Evolutionary conservation across 2,329 filamentous ascomycete genomes (phyloP).

Genomic region (Epichloe baconii): DNA sequence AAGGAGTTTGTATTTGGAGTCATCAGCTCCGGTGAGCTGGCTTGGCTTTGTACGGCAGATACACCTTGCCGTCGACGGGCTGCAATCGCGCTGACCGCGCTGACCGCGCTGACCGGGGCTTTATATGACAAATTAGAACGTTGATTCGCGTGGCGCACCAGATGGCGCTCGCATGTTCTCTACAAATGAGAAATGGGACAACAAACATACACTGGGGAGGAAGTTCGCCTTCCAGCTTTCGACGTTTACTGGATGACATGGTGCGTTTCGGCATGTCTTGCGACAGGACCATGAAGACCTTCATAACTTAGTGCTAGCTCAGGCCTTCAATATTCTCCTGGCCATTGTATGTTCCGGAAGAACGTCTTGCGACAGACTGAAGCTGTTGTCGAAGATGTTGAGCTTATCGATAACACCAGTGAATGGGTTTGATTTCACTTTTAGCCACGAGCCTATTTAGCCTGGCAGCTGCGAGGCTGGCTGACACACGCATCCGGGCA

Average conservation of each 20-base stretch:
- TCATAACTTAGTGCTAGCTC: background rate
- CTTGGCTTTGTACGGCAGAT: slow-evolving; percentile 5
- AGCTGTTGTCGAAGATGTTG: background rate
- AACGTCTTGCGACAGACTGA: background rate
- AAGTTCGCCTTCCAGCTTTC: slow-evolving; percentile 20
- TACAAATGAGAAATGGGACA: background rate
- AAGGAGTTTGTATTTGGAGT: slow-evolving; percentile 17
- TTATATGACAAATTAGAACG: background rate
- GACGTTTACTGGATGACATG: slow-evolving; percentile 20
- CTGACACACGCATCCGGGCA: background rate
- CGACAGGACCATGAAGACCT: background rate
- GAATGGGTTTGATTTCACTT: too few relatives aligned
- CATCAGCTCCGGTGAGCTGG: slow-evolving; percentile 9
- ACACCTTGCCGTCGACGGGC: slow-evolving; percentile 18
- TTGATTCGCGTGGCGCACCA: background rate
- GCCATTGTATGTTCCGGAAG: too few relatives aligned
- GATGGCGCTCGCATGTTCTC: background rate
- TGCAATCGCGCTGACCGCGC: slow-evolving; percentile 25
- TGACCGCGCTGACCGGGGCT: slow-evolving; percentile 20
- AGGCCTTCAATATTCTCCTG: background rate
- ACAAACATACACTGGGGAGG: slow-evolving; percentile 17
- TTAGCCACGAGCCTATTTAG: background rate
- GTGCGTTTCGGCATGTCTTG: background rate
- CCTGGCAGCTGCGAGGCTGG: background rate
- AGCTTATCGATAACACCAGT: background rate